phyloP scores from a whole-genome alignment of 352 stramenopile species.

The Halophytophthora batemanensis region DNA sequence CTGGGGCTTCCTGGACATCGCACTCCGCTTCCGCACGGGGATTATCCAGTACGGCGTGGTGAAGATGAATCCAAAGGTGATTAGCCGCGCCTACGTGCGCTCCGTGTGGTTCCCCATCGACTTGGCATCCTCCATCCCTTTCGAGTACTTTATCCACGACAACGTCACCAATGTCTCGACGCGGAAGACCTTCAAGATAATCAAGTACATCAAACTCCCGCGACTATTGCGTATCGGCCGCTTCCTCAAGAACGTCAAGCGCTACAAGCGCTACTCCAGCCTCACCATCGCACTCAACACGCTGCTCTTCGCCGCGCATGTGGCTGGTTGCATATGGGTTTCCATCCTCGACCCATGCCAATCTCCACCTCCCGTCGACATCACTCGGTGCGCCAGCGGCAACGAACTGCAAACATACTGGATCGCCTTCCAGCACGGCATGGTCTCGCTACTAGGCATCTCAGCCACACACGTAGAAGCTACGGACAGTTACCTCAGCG shows the following conservation, averaged over 20 bases:
- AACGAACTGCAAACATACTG: conserved; percentile 50
- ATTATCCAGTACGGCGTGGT: conserved; percentile 55
- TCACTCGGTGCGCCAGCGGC: conserved; percentile 25
- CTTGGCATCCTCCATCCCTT: conserved; percentile 49
- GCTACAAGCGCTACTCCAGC: conserved; percentile 61
- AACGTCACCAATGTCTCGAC: conserved; percentile 32
- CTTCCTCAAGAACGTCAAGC: conserved; percentile 54
- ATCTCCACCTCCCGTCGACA: conserved; percentile 14
- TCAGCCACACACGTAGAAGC: conserved; percentile 44
- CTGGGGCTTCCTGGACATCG: conserved; percentile 49
- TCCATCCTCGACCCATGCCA: conserved; percentile 46
- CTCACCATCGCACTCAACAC: conserved; percentile 47
- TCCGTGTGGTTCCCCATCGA: conserved; percentile 69
- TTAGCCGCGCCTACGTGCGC: conserved; percentile 41
- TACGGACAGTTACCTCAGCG: conserved; percentile 46
- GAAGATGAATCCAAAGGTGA: conserved; percentile 50
- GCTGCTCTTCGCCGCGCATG: conserved; percentile 50
- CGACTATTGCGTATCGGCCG: conserved; percentile 53
- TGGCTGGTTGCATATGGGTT: conserved; percentile 58
- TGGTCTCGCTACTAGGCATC: conserved; percentile 50
- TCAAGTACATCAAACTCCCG: conserved; percentile 72
- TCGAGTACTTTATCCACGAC: conserved; percentile 50
- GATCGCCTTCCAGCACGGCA: conserved; percentile 53
- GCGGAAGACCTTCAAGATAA: conserved; percentile 71
- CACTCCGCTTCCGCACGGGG: conserved; percentile 53